Conservation (phyloP, 768 basidiomycete genomes). For the Vararia minispora region DNA sequence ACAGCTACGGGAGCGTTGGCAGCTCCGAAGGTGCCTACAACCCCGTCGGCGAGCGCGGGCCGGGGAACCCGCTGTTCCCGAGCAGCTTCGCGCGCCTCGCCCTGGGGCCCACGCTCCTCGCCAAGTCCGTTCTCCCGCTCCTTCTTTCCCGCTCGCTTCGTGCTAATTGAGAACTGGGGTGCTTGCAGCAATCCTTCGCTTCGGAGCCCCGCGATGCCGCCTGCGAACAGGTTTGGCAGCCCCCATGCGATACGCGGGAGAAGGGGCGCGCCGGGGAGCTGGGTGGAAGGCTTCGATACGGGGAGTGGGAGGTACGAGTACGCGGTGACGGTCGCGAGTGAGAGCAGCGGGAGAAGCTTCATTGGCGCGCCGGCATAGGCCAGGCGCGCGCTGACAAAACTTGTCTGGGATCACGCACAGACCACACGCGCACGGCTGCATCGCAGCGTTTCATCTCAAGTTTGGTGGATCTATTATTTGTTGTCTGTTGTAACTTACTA, state of each 20-base stretch:
- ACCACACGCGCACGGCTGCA: too few species aligned
- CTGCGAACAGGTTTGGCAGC: slow-evolving; percentile 18
- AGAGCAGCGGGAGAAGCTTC: too few species aligned
- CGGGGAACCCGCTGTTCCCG: slow-evolving; percentile 74
- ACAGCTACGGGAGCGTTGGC: not conserved
- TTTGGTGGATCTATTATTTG: too few species aligned
- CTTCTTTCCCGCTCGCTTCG: not conserved
- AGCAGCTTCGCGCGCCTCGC: slow-evolving; percentile 66
- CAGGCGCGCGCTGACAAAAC: too few species aligned
- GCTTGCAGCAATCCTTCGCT: slow-evolving; percentile 15
- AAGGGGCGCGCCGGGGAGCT: slow-evolving; percentile 19
- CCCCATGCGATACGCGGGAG: slow-evolving; percentile 17
- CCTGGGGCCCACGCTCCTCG: slow-evolving; percentile 50
- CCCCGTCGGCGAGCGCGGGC: slow-evolving; percentile 48
- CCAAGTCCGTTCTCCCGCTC: slow-evolving; percentile 27
- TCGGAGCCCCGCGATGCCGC: slow-evolving; percentile 18
- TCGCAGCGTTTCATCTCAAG: too few species aligned
- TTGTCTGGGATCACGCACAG: too few species aligned
- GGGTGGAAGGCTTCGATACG: slow-evolving; percentile 31
- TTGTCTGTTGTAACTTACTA: too few species aligned
- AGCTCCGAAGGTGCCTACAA: slow-evolving; percentile 28
- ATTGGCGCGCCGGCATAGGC: too few species aligned
- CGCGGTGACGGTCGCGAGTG: slow-evolving; percentile 29
- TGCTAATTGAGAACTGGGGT: not conserved
- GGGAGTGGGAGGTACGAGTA: slow-evolving; percentile 32